Evolutionary conservation across 805 yeast genomes (phyloP).

Genomic region (Babjeviella inositovora): DNA sequence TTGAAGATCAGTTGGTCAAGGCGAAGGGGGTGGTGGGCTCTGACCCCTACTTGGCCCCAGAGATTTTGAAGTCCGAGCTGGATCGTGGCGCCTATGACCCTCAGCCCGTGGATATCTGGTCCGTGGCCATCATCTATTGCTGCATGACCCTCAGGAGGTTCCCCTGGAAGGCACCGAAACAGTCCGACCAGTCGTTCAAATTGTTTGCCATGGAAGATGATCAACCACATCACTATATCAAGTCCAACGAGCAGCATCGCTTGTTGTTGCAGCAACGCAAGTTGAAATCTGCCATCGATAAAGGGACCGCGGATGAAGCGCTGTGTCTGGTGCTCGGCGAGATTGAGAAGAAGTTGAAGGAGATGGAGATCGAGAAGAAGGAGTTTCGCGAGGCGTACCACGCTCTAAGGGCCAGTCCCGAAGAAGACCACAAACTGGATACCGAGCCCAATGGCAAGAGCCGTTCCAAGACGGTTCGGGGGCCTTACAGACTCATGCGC

Average conservation of each 20-base stretch:
- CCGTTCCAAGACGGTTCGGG: conserved; percentile 59
- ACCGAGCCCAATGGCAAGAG: no score
- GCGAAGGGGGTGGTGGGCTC: conserved; percentile 75
- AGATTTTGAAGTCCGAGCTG: conserved; percentile 34
- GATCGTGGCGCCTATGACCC: conserved; percentile 61
- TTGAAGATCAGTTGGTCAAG: conserved; percentile 36
- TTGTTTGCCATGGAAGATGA: conserved; percentile 56
- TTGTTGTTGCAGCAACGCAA: conserved; percentile 42
- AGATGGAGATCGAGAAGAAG: neutral
- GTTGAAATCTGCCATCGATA: conserved; percentile 16
- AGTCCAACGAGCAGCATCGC: conserved; percentile 61
- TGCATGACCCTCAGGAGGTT: conserved; percentile 76
- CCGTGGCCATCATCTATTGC: conserved; percentile 70
- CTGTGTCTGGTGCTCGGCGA: no score
- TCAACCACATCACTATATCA: conserved; percentile 56
- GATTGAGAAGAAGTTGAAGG: conserved; percentile 1
- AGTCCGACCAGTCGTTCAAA: conserved; percentile 53
- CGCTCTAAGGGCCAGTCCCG: no score
- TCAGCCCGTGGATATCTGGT: conserved; percentile 71
- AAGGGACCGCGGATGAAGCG: no score
- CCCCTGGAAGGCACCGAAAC: conserved; percentile 77
- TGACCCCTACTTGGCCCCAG: conserved; percentile 81
- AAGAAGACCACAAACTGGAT: conserved; percentile 12
- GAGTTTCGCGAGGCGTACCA: no score
- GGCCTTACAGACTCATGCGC: conserved; percentile 73